Percentiles rank a stretch among this genome's conserved stretches.
These are phyloP conservation scores for Komagataella ulmi DNA, from an alignment of 805 yeast species.

Conservation along the genomic window DNA sequence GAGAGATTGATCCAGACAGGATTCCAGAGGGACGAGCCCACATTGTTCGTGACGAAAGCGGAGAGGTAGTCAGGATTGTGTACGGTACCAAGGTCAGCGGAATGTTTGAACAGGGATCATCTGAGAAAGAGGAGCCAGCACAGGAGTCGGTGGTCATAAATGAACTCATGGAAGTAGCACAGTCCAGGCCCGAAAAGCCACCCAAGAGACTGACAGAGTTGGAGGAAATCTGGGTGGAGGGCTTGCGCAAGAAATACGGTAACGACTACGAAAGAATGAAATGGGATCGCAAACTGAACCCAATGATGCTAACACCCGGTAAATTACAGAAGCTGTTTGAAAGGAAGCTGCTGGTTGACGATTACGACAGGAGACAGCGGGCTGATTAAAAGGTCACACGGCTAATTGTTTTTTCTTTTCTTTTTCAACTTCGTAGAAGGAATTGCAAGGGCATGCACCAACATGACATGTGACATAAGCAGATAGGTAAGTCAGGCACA, in stretches of 20 bases:
- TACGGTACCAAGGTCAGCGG: conserved; percentile 49
- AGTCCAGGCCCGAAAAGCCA: conserved; percentile 21
- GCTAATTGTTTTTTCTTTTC: too few species aligned
- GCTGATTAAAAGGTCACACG: background rate
- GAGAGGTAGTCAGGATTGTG: conserved; percentile 51
- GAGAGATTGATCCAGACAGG: conserved; percentile 38
- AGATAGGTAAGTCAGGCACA: too few species aligned
- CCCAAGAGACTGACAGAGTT: conserved; percentile 53
- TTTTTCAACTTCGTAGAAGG: background rate
- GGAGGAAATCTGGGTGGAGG: conserved; percentile 61
- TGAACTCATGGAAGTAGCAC: conserved; percentile 27
- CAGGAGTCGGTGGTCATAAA: conserved; percentile 26
- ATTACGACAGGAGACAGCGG: background rate
- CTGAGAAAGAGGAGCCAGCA: conserved; percentile 50
- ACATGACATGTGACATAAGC: too few species aligned
- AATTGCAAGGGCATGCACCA: too few species aligned
- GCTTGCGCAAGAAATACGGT: conserved; percentile 65
- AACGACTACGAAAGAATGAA: conserved; percentile 84
- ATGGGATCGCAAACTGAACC: conserved; percentile 80
- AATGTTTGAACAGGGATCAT: conserved; percentile 18
- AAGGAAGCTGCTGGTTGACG: background rate
- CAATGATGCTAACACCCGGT: conserved; percentile 74
- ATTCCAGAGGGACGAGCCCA: conserved; percentile 75
- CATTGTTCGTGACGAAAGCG: conserved; percentile 55
- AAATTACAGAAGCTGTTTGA: conserved; percentile 43